Evolutionary conservation across 2,329 filamentous ascomycete species (phyloP), one percentile per base, ranked within the genome.

Genomic region (Arthrobotrys entomopaga): DNA sequence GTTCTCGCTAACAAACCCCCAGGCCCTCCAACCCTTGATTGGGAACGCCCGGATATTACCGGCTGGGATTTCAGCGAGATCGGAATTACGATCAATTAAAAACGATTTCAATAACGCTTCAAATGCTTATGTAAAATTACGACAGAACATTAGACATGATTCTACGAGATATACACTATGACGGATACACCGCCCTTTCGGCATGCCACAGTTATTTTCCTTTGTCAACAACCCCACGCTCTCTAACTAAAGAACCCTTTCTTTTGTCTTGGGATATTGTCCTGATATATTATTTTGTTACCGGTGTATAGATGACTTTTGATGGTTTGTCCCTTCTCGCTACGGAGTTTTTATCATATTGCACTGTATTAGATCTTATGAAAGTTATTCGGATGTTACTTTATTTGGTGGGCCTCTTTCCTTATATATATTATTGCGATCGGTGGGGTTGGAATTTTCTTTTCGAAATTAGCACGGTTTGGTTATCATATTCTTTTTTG

Each of bases 31-130:
- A 75, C 54, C 19, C 60, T 75, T 26, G 42, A 43, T 20, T 75
- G 71, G 71, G 43, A 58, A 10, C 54, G 38, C 15, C 71, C 71
- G 24, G 52, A 74, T 59, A 59, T 74, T 26, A 24, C 56, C 16
- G 70, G 70, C 20, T 74, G 70, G 70, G 70, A 74, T 26, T 74
- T 74, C 58, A 74, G 70, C 63, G 70, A 74, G 26, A 74, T 74
- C 48, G 70, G 70, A 42, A 67, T 74, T 26, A 67, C 52, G 15
- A 74, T 74, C 63, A 74, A 63, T 16, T 63, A 63, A 58, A 61
- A 34, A 29, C 22, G 29, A 56, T 24, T 13, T 19, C 15, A 7
- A 26, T n/a, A 46, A 34, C 15, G 48, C 56, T 61, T 42, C 34
- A 63, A 2, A n/a, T 20, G 43, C 43, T 48, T 34, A 34, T 74